Conservation (phyloP, 768 basidiomycete species). For the Mrakia blollopis region DNA sequence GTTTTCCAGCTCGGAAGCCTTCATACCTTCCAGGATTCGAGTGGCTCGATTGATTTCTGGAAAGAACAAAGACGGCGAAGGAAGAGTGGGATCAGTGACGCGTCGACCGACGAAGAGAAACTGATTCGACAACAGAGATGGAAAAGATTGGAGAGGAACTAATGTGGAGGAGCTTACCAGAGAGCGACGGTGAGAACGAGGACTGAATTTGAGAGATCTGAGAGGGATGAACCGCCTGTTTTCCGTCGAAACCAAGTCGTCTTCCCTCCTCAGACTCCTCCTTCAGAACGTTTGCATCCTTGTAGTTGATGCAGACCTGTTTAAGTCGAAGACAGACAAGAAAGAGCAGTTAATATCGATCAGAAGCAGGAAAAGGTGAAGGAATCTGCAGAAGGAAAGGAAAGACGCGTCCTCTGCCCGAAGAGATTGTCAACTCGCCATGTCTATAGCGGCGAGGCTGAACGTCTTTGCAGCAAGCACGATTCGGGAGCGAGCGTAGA, state of each 20-base stretch:
- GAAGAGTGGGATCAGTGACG: not conserved
- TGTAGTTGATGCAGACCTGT: conserved; percentile 84
- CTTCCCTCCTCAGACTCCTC: conserved; percentile 77
- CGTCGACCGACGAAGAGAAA: not conserved
- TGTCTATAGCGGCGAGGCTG: conserved; percentile 78
- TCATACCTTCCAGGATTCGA: conserved; percentile 65
- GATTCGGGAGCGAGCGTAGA: conserved; percentile 76
- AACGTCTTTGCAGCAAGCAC: conserved; percentile 79
- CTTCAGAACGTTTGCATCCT: conserved; percentile 59
- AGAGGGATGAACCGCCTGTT: conserved; percentile 93
- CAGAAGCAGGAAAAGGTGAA: not conserved
- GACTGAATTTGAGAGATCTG: conserved; percentile 74
- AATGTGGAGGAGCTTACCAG: conserved; percentile 50
- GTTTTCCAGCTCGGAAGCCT: conserved; percentile 45
- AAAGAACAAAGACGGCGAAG: not conserved
- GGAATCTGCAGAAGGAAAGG: not conserved
- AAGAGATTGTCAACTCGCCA: conserved; percentile 52
- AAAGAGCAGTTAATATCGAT: not conserved
- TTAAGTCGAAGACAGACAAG: not conserved
- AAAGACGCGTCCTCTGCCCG: not conserved
- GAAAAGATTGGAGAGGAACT: not conserved
- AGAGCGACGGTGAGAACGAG: conserved; percentile 67
- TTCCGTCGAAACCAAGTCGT: conserved; percentile 83
- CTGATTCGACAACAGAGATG: not conserved
- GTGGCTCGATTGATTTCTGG: conserved; percentile 72